Percentiles rank a stretch among this genome's conserved stretches.
These are phyloP conservation scores for Clitopilus hobsonii DNA, from an alignment of 768 basidiomycete species.

Conservation along the genomic window DNA sequence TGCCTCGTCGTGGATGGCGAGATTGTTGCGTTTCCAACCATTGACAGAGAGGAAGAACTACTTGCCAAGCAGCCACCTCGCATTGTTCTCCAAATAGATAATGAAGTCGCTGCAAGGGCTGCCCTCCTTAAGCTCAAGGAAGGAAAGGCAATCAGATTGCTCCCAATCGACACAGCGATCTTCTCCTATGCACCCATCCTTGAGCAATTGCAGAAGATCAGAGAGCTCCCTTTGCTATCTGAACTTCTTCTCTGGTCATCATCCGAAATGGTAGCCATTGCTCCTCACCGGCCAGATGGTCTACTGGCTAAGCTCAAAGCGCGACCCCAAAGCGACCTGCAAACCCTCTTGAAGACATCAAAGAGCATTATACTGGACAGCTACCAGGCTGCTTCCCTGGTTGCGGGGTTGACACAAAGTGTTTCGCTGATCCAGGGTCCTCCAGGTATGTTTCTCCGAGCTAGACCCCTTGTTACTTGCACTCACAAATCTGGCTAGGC, in stretches of 20 bases:
- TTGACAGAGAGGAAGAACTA: constrained; percentile 50
- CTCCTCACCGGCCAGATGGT: constrained; percentile 9
- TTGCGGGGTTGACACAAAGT: constrained; percentile 49
- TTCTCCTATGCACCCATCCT: constrained; percentile 64
- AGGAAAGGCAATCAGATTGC: constrained; percentile 25
- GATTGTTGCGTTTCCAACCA: constrained; percentile 46
- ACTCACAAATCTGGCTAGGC: constrained; percentile 28
- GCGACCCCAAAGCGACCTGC: constrained; percentile 32
- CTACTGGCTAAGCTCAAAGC: constrained; percentile 16
- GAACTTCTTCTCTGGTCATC: constrained; percentile 55
- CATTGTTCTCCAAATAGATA: constrained; percentile 51
- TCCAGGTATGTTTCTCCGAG: constrained; percentile 41
- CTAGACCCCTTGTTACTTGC: not conserved
- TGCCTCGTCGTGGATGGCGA: constrained; percentile 46
- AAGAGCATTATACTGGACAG: constrained; percentile 44
- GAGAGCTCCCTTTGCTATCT: constrained; percentile 36
- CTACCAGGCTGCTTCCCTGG: constrained; percentile 42
- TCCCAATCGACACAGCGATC: constrained; percentile 57
- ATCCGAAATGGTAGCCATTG: constrained; percentile 7
- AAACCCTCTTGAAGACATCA: constrained; percentile 27
- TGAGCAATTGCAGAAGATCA: constrained; percentile 45
- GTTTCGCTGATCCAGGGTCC: constrained; percentile 69
- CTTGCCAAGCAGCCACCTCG: constrained; percentile 43
- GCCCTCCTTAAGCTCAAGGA: constrained; percentile 33
- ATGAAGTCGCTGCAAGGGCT: constrained; percentile 29